Percentiles rank a stretch among this genome's conserved stretches.
Conservation (phyloP, 345 rosid genomes). For the Heritiera littoralis region DNA sequence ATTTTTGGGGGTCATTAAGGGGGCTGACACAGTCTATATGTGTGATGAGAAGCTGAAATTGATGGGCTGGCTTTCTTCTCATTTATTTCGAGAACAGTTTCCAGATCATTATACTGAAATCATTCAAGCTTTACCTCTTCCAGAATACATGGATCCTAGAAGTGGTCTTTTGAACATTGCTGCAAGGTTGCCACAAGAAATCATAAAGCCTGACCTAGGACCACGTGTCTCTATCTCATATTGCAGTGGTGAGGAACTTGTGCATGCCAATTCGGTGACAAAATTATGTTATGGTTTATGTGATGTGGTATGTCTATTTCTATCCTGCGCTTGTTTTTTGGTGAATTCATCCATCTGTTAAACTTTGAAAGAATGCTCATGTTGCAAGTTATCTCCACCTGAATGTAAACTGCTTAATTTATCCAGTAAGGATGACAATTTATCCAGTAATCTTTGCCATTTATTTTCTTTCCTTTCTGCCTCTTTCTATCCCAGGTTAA, state of each 20-base stretch:
- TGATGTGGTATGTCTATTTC: slow-evolving; percentile 62
- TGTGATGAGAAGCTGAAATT: slow-evolving; percentile 78
- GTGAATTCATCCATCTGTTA: slow-evolving; percentile 2
- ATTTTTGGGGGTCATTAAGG: slow-evolving; percentile 75
- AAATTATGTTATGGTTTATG: slow-evolving; percentile 67
- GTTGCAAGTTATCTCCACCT: background rate
- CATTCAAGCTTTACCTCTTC: slow-evolving; percentile 66
- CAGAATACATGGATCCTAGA: slow-evolving; percentile 77
- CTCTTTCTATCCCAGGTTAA: slow-evolving; percentile 65
- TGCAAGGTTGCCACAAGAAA: slow-evolving; percentile 54
- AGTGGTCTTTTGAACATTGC: slow-evolving; percentile 74
- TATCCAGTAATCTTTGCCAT: slow-evolving; percentile 16
- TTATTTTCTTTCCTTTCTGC: slow-evolving; percentile 23
- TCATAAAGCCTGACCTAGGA: slow-evolving; percentile 59
- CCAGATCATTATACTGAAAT: slow-evolving; percentile 77
- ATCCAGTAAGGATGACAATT: background rate
- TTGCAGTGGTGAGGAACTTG: slow-evolving; percentile 65
- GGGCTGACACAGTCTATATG: slow-evolving; percentile 54
- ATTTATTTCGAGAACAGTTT: slow-evolving; percentile 73
- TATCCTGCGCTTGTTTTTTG: background rate
- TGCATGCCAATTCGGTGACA: slow-evolving; percentile 54
- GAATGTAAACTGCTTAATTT: background rate
- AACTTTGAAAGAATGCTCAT: slow-evolving; percentile 13
- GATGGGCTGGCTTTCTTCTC: slow-evolving; percentile 90
- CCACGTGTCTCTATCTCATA: slow-evolving; percentile 79